Base-by-base conservation (phyloP, 305 asterid species). In the Andrographis paniculata region DNA sequence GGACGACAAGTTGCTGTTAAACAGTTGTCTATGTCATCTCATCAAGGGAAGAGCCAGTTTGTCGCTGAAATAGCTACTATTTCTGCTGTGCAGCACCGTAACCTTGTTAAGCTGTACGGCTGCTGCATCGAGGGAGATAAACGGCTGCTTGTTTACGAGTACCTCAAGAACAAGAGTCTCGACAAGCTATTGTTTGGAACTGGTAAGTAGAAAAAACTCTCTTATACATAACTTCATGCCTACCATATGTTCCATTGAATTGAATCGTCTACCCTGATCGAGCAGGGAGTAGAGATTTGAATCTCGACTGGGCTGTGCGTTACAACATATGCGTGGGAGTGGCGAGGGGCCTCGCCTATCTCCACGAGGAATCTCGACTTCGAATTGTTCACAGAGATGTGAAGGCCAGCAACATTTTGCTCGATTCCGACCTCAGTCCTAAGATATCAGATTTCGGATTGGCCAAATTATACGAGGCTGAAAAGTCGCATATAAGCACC, bases 321-420 rank as follows among this genome's bases (percentile, higher is more conserved):
- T 79, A 48, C 37, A 76, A 78, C 27, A 66, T 83, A 72, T 87
- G 94, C 73, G 45, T 83, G 71, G 95, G 96, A 45, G 78, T 87
- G 19, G 93, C 95, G 14, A 33, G 39, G 13, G 39, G 39, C 14
- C 39, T 87, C 6, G 69, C 85, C 21, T 87, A 87, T 65, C 96
- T 87, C 20, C 96, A 83, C 7, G 96, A 87, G 63, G 96, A 87
- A 64, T 87, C 96, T 38, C 81, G 81, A 45, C 56, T 74, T 21
- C 73, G 91, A 5, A 73, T 87, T 24, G 91, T 87, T 53, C 96
- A 87, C 55, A 66, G 96, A 60, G 95, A 87, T 62, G 94, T 87
- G n/a, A 87, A 87, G 70, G 93, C 96, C 28, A 83, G 96, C 65
- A 87, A 83, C 66, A 84, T 83, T 66, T 58, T 87, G 19, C 95